Conservation (phyloP, 164 flowering plant species). For the Sedum album region DNA sequence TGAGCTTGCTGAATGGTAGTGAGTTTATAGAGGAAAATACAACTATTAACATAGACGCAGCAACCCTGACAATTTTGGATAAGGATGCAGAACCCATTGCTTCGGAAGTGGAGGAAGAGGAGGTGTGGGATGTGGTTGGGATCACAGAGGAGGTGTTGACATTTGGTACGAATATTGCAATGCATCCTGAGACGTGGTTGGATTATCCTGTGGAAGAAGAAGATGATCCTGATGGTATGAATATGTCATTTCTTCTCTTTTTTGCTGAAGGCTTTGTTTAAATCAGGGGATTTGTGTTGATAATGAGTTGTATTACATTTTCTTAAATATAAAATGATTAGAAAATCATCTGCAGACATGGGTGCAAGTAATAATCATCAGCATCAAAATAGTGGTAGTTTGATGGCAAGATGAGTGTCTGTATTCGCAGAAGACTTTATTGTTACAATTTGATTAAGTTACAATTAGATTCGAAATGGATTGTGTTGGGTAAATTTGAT, state of each 20-base stretch:
- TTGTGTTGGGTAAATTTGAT: neutral
- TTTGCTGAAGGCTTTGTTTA: neutral
- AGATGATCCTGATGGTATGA: constrained; percentile 68
- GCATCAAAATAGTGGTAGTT: neutral
- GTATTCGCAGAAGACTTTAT: neutral
- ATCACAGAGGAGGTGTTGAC: constrained; percentile 79
- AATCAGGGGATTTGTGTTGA: neutral
- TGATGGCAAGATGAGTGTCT: neutral
- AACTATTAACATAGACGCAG: neutral
- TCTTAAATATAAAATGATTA: neutral
- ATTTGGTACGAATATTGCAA: constrained; percentile 75
- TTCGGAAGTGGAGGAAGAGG: constrained; percentile 24
- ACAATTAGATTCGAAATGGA: neutral
- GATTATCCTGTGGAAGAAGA: constrained; percentile 92
- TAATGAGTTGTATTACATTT: neutral
- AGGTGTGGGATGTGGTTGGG: constrained; percentile 40
- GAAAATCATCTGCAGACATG: neutral
- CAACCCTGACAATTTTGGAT: neutral
- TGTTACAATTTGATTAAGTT: neutral
- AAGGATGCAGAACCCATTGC: constrained; percentile 9
- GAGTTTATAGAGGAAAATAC: neutral
- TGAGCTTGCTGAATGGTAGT: neutral
- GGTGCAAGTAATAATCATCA: neutral
- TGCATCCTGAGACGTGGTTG: constrained; percentile 98
- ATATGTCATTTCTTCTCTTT: neutral